phyloP scores from a whole-genome alignment of 2,329 filamentous ascomycete species.

The Sordariomycetes sp. region DNA sequence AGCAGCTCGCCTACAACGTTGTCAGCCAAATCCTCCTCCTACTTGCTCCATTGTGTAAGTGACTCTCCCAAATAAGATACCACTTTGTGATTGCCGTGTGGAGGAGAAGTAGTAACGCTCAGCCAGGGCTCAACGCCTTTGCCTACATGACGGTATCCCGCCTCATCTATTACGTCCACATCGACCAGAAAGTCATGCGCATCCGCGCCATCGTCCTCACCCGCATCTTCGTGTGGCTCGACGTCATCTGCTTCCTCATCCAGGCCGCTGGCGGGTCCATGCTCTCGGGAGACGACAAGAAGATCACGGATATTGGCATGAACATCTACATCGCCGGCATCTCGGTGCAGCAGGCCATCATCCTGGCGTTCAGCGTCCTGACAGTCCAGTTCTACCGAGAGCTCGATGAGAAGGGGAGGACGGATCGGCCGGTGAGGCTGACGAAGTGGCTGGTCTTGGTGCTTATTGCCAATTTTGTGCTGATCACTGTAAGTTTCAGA shows the following conservation, averaged over 20 bases:
- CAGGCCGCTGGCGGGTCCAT: constrained; percentile 28
- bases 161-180: constrained; percentile 25
- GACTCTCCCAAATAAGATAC: neutral
- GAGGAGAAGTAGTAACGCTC: neutral
- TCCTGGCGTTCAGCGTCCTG: constrained; percentile 23
- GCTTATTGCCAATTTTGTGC: constrained; percentile 19
- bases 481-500: constrained; percentile 21
- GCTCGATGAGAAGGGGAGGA: constrained; percentile 9
- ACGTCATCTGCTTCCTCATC: constrained; percentile 34
- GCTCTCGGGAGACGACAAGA: constrained; percentile 16
- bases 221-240: constrained; percentile 34
- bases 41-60: constrained; percentile 27
- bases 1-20: constrained; percentile 19
- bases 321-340: constrained; percentile 28
- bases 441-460: constrained; percentile 22
- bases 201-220: constrained; percentile 25
- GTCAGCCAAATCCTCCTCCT: constrained; percentile 24
- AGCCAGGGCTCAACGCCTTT: constrained; percentile 29
- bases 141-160: constrained; percentile 31
- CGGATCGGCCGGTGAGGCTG: constrained; percentile 13
- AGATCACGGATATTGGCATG: constrained; percentile 20
- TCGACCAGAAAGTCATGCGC: constrained; percentile 22
- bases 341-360: constrained; percentile 23
- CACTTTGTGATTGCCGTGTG: neutral
- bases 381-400: constrained; percentile 22